Conservation (phyloP, 441 rosid species). For the Monsonia emarginata region DNA sequence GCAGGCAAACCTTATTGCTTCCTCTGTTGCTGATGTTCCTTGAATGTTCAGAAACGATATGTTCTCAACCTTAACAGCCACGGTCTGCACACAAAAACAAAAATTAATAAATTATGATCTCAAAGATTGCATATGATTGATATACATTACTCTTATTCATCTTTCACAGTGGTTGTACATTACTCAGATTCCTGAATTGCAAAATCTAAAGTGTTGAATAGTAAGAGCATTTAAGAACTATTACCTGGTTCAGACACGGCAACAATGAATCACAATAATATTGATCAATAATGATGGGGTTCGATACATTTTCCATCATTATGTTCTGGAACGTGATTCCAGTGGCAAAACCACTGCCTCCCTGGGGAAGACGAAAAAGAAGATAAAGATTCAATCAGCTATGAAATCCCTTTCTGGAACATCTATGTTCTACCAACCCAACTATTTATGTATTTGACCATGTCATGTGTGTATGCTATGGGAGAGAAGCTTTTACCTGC, state of each 20-base stretch:
- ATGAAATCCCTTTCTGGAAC: neutral
- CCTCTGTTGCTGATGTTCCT: slow-evolving; percentile 73
- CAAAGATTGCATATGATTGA: too few relatives aligned
- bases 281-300: slow-evolving; percentile 78
- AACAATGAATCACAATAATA: slow-evolving; percentile 66
- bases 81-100: slow-evolving; percentile 41
- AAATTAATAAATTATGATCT: too few relatives aligned
- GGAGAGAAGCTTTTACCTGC: slow-evolving; percentile 44
- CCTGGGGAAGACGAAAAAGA: slow-evolving; percentile 35
- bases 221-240: neutral
- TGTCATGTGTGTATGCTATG: neutral
- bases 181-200: too few relatives aligned
- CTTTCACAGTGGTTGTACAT: too few relatives aligned
- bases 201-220: neutral
- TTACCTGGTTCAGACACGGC: slow-evolving; percentile 83
- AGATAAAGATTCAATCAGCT: neutral
- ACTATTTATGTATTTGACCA: neutral
- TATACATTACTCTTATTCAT: too few relatives aligned
- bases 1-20: slow-evolving; percentile 66
- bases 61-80: slow-evolving; percentile 54
- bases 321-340: slow-evolving; percentile 49
- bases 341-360: slow-evolving; percentile 66
- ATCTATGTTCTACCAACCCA: neutral
- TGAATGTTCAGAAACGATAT: slow-evolving; percentile 42
- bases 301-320: slow-evolving; percentile 65